A percentile compares a stretch with the other conserved stretches of the same genome.
Conservation (phyloP, 768 basidiomycete species). For the Ramaria sp. region DNA sequence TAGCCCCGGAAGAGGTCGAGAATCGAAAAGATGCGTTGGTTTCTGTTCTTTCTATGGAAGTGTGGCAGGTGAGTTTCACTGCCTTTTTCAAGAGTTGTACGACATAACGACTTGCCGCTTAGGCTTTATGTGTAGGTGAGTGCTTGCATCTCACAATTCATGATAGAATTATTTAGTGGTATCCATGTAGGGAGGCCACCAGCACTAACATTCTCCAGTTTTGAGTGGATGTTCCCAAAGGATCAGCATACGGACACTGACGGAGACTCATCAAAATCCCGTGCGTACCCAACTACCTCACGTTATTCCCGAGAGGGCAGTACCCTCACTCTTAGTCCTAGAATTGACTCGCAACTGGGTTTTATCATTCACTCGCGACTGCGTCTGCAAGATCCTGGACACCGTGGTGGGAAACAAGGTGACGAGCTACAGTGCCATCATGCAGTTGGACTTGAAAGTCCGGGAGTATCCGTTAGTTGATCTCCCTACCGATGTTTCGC, state of each 20-base stretch:
- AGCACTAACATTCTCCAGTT: not conserved
- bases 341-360: not conserved
- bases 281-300: too few relatives aligned
- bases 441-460: conserved; percentile 4
- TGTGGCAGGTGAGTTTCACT: conserved; percentile 1
- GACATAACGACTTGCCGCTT: not conserved
- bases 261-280: not conserved
- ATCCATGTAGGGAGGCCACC: conserved; percentile 3
- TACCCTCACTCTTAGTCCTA: not conserved
- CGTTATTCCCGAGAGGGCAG: not conserved
- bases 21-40: conserved; percentile 1
- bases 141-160: not conserved
- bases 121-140: not conserved
- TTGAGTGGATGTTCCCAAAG: not conserved
- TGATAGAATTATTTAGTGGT: not conserved
- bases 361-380: conserved; percentile 1
- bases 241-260: not conserved
- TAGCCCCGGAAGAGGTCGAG: conserved; percentile 1
- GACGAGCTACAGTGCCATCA: too few relatives aligned
- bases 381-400: not conserved
- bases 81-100: not conserved
- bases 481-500: not conserved
- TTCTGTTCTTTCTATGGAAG: conserved; percentile 3
- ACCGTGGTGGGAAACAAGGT: not conserved
- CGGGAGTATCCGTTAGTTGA: not conserved